phyloP scores from a whole-genome alignment of 2,329 filamentous ascomycete species.

The Arthrobotrys entomopaga region DNA sequence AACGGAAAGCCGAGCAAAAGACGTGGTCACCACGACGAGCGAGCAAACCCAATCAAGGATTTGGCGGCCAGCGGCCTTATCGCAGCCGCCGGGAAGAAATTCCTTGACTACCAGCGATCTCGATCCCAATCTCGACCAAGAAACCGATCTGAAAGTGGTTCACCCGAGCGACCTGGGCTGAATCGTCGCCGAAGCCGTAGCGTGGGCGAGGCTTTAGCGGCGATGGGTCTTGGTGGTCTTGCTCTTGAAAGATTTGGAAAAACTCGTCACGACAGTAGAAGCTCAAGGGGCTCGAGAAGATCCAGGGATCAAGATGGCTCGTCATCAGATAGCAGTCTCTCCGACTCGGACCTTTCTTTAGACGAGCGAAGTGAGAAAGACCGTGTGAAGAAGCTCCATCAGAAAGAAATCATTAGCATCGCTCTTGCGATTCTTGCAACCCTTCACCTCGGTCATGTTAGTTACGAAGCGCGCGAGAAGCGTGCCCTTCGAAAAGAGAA shows the following conservation, averaged over 20 bases:
- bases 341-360: constrained; percentile 47
- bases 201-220: constrained; percentile 27
- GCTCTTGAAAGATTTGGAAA: constrained; percentile 36
- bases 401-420: constrained; percentile 48
- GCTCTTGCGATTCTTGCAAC: constrained; percentile 50
- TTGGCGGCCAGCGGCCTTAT: constrained; percentile 40
- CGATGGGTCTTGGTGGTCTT: constrained; percentile 47
- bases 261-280: constrained; percentile 34
- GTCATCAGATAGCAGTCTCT: constrained; percentile 49
- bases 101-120: constrained; percentile 47
- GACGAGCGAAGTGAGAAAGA: constrained; percentile 42
- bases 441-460: constrained; percentile 40
- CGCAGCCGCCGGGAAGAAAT: constrained; percentile 50
- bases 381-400: constrained; percentile 34
- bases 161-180: constrained; percentile 43
- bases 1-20: constrained; percentile 32
- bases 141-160: constrained; percentile 23
- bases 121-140: constrained; percentile 43
- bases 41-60: constrained; percentile 27
- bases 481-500: constrained; percentile 41
- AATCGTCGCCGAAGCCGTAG: constrained; percentile 43
- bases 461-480: constrained; percentile 47
- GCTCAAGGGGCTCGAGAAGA: constrained; percentile 12
- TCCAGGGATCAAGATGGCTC: constrained; percentile 10
- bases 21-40: constrained; percentile 26